Percentiles rank a stretch among this genome's conserved stretches.
phyloP scores from a whole-genome alignment of 164 flowering plant species.

The Santalum album region DNA sequence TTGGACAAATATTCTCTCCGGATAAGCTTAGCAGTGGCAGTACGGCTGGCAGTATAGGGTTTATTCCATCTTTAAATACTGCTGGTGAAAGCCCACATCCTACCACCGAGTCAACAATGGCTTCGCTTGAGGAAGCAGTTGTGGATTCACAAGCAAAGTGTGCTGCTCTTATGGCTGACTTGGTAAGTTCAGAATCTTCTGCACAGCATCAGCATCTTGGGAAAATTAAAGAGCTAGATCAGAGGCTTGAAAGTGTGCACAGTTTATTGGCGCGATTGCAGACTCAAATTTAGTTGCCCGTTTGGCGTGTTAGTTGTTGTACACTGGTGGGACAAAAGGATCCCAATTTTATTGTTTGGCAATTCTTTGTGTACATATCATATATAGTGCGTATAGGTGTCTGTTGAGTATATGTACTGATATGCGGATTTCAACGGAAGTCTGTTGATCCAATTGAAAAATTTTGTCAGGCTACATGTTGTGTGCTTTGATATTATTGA shows the following conservation, averaged over 20 bases:
- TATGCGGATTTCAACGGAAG: conserved; percentile 1
- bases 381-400: background rate
- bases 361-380: conserved; percentile 7
- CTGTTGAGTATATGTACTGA: conserved; percentile 19
- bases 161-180: conserved; percentile 36
- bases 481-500: too few relatives aligned
- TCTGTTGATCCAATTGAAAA: background rate
- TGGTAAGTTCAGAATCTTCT: conserved; percentile 27
- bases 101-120: conserved; percentile 42
- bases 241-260: conserved; percentile 65
- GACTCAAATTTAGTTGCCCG: conserved; percentile 28
- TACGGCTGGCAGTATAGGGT: conserved; percentile 21
- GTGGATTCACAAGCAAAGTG: conserved; percentile 60
- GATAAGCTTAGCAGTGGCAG: conserved; percentile 36
- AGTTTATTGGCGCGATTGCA: conserved; percentile 39
- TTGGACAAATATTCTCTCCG: conserved; percentile 64
- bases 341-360: conserved; percentile 11
- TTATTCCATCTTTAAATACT: conserved; percentile 22
- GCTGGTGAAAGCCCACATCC: conserved; percentile 18
- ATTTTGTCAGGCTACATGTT: too few relatives aligned
- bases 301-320: conserved; percentile 5
- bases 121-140: conserved; percentile 60
- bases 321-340: conserved; percentile 14
- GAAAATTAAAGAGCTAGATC: conserved; percentile 38
- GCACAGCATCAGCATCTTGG: conserved; percentile 31